A percentile compares a stretch with the other conserved stretches of the same genome.
phyloP scores from a whole-genome alignment of 345 rosid species.

The Bretschneidera sinensis region DNA sequence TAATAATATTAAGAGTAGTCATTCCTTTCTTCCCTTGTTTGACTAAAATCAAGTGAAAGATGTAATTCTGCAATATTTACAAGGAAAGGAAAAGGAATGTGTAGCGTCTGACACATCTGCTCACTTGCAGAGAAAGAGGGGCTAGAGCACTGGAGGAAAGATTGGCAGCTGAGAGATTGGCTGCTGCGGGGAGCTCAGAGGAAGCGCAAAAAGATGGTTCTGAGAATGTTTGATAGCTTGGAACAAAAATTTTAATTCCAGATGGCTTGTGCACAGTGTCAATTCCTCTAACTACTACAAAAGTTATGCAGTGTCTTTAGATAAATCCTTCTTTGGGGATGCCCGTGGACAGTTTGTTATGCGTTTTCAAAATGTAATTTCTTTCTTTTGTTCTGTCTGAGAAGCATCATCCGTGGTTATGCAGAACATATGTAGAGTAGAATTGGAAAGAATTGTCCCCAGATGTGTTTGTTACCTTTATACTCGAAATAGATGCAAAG shows the following conservation, averaged over 20 bases:
- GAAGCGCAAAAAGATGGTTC: constrained; percentile 49
- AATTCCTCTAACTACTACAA: neutral
- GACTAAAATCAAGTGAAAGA: neutral
- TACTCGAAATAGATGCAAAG: neutral
- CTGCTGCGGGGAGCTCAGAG: constrained; percentile 41
- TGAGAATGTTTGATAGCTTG: constrained; percentile 50
- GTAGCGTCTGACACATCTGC: neutral
- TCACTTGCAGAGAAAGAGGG: constrained; percentile 83
- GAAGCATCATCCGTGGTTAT: constrained; percentile 1
- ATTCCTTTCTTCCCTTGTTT: too few relatives aligned
- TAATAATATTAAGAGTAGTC: too few relatives aligned
- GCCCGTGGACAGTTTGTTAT: constrained; percentile 19
- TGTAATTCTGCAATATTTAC: neutral
- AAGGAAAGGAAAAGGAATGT: neutral
- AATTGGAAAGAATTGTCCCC: neutral
- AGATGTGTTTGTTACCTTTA: neutral
- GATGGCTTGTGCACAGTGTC: neutral
- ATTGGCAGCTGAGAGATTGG: constrained; percentile 76
- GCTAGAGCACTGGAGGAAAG: constrained; percentile 98
- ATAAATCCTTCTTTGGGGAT: constrained; percentile 16
- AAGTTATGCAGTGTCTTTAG: constrained; percentile 26
- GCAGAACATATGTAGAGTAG: constrained; percentile 8
- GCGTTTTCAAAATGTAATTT: neutral
- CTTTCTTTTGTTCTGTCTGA: constrained; percentile 4
- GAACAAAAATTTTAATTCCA: neutral